phyloP scores from a whole-genome alignment of 2,329 filamentous ascomycete genomes.

The Cladophialophora psammophila region DNA sequence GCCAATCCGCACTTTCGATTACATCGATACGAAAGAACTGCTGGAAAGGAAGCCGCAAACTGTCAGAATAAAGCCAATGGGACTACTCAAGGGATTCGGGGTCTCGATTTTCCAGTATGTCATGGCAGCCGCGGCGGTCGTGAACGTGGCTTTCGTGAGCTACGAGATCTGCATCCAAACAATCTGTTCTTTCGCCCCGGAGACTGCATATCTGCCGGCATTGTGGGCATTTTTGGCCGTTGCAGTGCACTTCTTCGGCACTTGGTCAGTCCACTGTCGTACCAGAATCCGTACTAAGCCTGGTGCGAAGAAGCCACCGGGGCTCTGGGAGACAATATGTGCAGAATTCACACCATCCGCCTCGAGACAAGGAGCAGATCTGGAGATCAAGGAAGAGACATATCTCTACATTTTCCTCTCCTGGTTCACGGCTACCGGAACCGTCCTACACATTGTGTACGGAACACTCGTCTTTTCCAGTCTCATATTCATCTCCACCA shows the following conservation, averaged over 20 bases:
- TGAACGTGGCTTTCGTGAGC: not conserved
- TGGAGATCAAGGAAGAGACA: conserved; percentile 1
- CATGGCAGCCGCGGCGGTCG: not conserved
- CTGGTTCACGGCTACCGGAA: not conserved
- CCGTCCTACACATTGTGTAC: conserved; percentile 1
- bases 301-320: not conserved
- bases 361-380: not conserved
- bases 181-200: not conserved
- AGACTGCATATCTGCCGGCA: not conserved
- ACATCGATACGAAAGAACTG: not conserved
- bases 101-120: not conserved
- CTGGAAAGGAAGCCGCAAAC: not conserved
- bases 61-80: not conserved
- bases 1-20: conserved; percentile 1
- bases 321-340: not conserved
- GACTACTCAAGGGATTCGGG: not conserved
- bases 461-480: conserved; percentile 1
- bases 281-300: not conserved
- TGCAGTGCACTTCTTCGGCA: not conserved
- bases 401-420: conserved; percentile 1
- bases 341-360: not conserved
- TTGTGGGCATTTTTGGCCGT: not conserved
- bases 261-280: not conserved
- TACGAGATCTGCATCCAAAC: not conserved
- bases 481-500: conserved; percentile 1